These are phyloP conservation scores for Glycine tomentella DNA, from an alignment of 306 rosid species.

Conservation along the genomic window DNA sequence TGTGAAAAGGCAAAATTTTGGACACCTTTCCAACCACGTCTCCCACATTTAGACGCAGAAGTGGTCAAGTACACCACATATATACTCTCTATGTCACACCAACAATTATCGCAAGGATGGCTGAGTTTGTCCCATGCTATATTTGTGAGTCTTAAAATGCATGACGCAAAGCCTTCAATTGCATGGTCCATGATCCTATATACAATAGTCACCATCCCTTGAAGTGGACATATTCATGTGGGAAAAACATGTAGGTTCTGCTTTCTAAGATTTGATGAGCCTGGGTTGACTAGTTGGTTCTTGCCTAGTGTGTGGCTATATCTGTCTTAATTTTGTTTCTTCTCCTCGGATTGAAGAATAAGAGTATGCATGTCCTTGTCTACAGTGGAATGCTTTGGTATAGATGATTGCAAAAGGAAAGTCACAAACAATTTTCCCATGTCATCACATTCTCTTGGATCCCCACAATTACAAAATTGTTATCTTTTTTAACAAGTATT, in stretches of 20 bases:
- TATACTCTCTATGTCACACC: neutral
- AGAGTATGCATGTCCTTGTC: constrained; percentile 8
- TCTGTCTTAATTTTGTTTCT: too few species aligned
- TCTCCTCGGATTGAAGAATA: neutral
- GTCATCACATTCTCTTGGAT: neutral
- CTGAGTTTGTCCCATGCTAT: constrained; percentile 13
- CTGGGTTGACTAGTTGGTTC: too few species aligned
- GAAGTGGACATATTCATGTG: constrained; percentile 21
- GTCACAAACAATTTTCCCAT: neutral
- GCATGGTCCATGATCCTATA: neutral
- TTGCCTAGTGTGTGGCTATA: too few species aligned
- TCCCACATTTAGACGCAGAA: neutral
- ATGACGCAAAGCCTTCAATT: neutral
- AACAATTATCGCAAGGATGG: neutral
- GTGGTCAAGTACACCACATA: neutral
- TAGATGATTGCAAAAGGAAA: constrained; percentile 17
- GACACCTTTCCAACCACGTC: constrained; percentile 26
- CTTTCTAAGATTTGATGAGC: too few species aligned
- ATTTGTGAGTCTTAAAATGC: constrained; percentile 1
- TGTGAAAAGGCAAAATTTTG: constrained; percentile 29
- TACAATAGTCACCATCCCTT: neutral
- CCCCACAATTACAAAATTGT: too few species aligned
- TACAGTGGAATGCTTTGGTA: neutral
- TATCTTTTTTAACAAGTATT: too few species aligned
- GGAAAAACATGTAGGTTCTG: neutral